Conservation (phyloP, 768 basidiomycete genomes). For the Suillus clintonianus region DNA sequence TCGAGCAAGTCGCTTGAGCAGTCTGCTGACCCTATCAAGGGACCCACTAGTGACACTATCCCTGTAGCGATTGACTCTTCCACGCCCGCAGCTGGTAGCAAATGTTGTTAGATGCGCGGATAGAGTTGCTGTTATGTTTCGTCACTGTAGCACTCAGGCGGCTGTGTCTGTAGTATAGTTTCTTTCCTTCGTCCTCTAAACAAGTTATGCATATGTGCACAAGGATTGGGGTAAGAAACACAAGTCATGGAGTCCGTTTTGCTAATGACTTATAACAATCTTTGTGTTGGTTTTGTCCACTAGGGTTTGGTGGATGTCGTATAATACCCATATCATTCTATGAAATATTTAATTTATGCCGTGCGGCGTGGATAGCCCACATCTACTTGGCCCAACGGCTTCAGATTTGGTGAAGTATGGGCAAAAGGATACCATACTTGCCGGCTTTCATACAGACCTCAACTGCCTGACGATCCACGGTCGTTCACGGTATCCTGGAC, state of each 20-base stretch:
- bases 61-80: conserved; percentile 72
- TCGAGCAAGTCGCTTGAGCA: conserved; percentile 95
- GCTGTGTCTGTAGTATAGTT: conserved; percentile 19
- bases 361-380: conserved; percentile 50
- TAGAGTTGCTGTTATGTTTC: conserved; percentile 4
- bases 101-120: conserved; percentile 56
- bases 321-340: no score
- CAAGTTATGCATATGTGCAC: no score
- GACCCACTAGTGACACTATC: conserved; percentile 81
- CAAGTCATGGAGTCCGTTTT: no score
- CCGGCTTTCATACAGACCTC: conserved; percentile 93
- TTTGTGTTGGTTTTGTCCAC: no score
- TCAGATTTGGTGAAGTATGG: conserved; percentile 86
- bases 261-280: no score
- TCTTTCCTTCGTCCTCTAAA: conserved; percentile 27
- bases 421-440: conserved; percentile 78
- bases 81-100: conserved; percentile 50
- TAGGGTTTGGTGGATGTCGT: no score
- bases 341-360: not conserved
- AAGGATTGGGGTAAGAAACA: no score
- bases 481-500: conserved; percentile 81
- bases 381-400: conserved; percentile 91
- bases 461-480: conserved; percentile 94
- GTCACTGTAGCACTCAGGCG: conserved; percentile 14
- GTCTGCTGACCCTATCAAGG: conserved; percentile 73